phyloP scores from a whole-genome alignment of 1,139 yeast genomes.

The Zygosaccharomyces sapae region DNA sequence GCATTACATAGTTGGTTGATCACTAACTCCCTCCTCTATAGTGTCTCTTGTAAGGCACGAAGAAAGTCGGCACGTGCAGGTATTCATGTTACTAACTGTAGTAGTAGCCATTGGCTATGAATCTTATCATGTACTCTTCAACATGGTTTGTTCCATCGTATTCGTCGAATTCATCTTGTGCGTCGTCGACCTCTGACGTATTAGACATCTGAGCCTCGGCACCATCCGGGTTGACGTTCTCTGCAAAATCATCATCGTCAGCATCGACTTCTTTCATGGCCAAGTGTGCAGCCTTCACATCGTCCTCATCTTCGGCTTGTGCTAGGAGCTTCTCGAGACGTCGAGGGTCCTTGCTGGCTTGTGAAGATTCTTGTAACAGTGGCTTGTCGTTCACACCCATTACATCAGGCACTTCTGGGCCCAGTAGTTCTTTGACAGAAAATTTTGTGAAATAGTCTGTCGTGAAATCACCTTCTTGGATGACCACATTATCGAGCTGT shows the following conservation, averaged over 20 bases:
- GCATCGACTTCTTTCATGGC: constrained; percentile 84
- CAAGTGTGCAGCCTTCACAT: constrained; percentile 82
- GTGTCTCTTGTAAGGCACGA: not conserved
- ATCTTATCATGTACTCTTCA: constrained; percentile 94
- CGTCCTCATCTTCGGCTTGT: constrained; percentile 95
- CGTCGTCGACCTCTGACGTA: constrained; percentile 24
- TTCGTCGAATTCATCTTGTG: constrained; percentile 42
- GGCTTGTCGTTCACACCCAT: constrained; percentile 34
- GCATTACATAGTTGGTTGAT: constrained; percentile 1
- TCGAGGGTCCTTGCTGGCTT: constrained; percentile 32
- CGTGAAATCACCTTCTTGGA: constrained; percentile 97
- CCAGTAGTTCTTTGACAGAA: constrained; percentile 83
- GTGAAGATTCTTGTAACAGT: constrained; percentile 35
- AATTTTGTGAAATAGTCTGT: constrained; percentile 91
- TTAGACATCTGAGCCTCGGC: constrained; percentile 14
- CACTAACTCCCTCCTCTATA: not conserved
- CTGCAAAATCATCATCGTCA: constrained; percentile 81
- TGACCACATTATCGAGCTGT: constrained; percentile 90
- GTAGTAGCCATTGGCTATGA: constrained; percentile 77
- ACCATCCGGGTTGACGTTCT: constrained; percentile 28
- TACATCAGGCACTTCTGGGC: constrained; percentile 50
- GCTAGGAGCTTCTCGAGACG: constrained; percentile 69
- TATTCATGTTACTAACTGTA: constrained; percentile 25
- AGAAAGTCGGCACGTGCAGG: too few relatives aligned
- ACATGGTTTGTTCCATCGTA: constrained; percentile 83